Percentiles rank a stretch among this genome's conserved stretches.
phyloP scores from a whole-genome alignment of 202 grass and related monocot species.

The Saccharum hybrid region DNA sequence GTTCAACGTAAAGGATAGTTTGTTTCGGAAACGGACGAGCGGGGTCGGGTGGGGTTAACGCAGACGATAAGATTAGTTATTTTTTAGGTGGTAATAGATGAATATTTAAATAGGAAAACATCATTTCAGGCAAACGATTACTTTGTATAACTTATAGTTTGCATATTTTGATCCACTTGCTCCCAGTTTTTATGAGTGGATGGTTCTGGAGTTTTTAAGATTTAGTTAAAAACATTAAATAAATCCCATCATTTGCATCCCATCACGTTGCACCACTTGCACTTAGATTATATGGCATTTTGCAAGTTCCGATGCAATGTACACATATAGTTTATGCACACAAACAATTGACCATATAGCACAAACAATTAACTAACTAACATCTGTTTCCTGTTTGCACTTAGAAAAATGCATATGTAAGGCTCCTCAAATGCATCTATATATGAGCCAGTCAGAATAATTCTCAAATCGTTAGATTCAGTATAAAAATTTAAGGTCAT shows the following conservation, averaged over 20 bases:
- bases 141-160: too few relatives aligned
- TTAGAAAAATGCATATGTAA: not conserved
- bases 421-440: not conserved
- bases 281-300: slow-evolving; percentile 10
- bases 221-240: not conserved
- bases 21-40: too few relatives aligned
- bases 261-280: not conserved
- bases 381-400: not conserved
- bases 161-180: not conserved
- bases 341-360: not conserved
- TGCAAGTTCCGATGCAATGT: not conserved
- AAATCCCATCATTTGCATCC: not conserved
- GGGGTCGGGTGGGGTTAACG: too few relatives aligned
- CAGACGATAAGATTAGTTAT: too few relatives aligned
- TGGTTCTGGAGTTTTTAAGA: not conserved
- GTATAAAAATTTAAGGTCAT: slow-evolving; percentile 6
- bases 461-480: not conserved
- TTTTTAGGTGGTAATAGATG: not conserved
- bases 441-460: not conserved
- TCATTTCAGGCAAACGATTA: not conserved
- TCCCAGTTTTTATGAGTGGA: not conserved
- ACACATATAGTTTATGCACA: slow-evolving; percentile 2
- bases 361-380: not conserved
- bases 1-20: too few relatives aligned
- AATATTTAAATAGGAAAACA: not conserved